Conservation (phyloP, 257 asterid species). For the Avicennia marina region DNA sequence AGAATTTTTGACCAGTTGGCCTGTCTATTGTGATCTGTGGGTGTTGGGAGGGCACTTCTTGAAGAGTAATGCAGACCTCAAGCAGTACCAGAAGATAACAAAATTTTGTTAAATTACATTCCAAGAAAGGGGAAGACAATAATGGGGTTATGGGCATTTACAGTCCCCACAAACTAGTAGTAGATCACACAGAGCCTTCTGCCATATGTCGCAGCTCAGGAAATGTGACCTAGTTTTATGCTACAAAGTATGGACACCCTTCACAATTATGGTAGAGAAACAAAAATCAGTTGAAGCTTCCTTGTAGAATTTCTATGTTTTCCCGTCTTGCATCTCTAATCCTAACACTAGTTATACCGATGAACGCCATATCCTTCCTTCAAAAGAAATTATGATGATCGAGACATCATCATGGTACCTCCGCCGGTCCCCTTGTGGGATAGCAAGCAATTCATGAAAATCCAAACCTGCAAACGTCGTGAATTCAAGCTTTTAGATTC, state of each 20-base stretch:
- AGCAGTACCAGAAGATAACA: constrained; percentile 21
- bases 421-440: constrained; percentile 89
- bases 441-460: constrained; percentile 75
- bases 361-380: constrained; percentile 94
- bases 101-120: constrained; percentile 13
- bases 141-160: constrained; percentile 28
- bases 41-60: constrained; percentile 12
- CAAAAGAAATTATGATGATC: constrained; percentile 78
- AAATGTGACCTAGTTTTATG: constrained; percentile 24
- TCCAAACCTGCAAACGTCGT: constrained; percentile 55
- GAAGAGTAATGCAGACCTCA: constrained; percentile 19
- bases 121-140: constrained; percentile 11
- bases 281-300: constrained; percentile 15
- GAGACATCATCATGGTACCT: constrained; percentile 93
- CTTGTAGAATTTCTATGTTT: too few relatives aligned
- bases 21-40: not conserved
- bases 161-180: constrained; percentile 28
- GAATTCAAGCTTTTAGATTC: constrained; percentile 2
- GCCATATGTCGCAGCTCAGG: not conserved
- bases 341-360: constrained; percentile 35
- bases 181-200: constrained; percentile 14
- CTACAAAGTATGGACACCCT: constrained; percentile 27
- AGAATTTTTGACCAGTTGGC: constrained; percentile 20
- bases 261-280: not conserved
- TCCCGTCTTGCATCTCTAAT: too few relatives aligned